Evolutionary conservation across 305 asterid genomes (phyloP), one percentile per base, ranked within the genome.

Genomic region (Solanum chacoense): DNA sequence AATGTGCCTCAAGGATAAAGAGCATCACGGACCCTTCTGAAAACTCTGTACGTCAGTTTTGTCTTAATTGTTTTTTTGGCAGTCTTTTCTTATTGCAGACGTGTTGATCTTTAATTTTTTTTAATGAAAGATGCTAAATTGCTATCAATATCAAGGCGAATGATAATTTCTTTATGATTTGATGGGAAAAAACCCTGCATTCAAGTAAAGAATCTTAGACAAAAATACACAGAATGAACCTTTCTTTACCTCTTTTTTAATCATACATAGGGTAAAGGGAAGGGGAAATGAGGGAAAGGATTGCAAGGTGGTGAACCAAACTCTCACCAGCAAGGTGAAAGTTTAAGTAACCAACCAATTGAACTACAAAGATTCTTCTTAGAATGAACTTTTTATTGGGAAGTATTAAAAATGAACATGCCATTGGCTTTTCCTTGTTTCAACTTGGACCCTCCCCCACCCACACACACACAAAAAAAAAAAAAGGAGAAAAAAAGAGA

Each of bases 1-100:
- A 93, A 88, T 93, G 95, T 90, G 94, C 91, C 7, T 92, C 95
- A 79, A 90, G 92, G 92, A 91, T 98, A 92, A 96, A 93, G 95
- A 91, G 91, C 93, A 90, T 91, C 90, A 87, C 90, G 87, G 85
- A 88, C 84, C 85, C 89, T 63, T 89, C 59, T 90, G 98, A 91
- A 88, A 90, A 88, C 91, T 88, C 89, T 89, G 99, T 97, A 92
- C 90, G 96, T 89, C 37, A 79, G 87, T 89, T 32, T 74, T 35
- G 24, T 90, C 83, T 88, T 45, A 38, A 73, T 89, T 40, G 76
- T 88, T 89, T 83, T 40, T 80, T 45, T 3, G 37, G 71, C 69
- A 7, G 26, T 80, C 26, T 80, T 80, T 80, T 80, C 38, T 42
- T 45, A 50, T 45, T 28, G 71, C 86, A 81, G 86, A 81, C 45